Evolutionary conservation across 2,329 filamentous ascomycete species (phyloP).

Genomic region (Paracoccidioides brasiliensis): DNA sequence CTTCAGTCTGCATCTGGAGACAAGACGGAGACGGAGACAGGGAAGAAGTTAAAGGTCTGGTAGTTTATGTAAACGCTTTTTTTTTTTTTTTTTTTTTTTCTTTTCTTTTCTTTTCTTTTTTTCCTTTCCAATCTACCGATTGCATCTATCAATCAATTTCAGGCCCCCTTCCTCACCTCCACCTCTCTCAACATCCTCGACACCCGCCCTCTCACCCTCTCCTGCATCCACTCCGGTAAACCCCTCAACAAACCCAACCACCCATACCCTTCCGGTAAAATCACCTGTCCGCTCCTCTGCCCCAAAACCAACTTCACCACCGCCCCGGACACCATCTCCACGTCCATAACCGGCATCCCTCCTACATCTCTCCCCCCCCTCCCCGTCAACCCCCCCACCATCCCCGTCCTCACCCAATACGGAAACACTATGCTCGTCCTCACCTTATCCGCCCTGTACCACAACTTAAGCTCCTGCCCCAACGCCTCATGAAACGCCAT

Average conservation of each 20-base stretch:
- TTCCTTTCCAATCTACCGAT: neutral
- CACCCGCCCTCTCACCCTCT: conserved; percentile 20
- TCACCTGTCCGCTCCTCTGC: conserved; percentile 37
- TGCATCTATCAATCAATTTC: neutral
- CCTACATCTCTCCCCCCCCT: conserved; percentile 23
- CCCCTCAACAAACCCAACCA: conserved; percentile 18
- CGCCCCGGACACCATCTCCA: conserved; percentile 32
- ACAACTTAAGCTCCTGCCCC: conserved; percentile 25
- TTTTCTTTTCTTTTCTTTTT: neutral
- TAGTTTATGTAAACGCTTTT: conserved; percentile 4
- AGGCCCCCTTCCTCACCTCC: conserved; percentile 2
- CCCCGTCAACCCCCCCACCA: conserved; percentile 27
- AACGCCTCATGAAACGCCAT: conserved; percentile 42
- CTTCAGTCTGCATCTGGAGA: conserved; percentile 12
- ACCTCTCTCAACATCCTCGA: conserved; percentile 15
- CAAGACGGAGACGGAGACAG: conserved; percentile 15
- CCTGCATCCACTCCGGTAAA: conserved; percentile 37
- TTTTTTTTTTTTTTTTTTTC: neutral
- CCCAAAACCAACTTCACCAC: conserved; percentile 39
- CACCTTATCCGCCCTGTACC: conserved; percentile 26
- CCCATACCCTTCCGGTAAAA: conserved; percentile 31
- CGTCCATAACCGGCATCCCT: conserved; percentile 23
- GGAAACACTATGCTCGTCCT: conserved; percentile 26
- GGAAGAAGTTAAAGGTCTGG: conserved; percentile 17
- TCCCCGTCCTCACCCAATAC: conserved; percentile 38